Base-by-base conservation (phyloP, 1,284 basidiomycete genomes). In the Ceratobasidium sp. region DNA sequence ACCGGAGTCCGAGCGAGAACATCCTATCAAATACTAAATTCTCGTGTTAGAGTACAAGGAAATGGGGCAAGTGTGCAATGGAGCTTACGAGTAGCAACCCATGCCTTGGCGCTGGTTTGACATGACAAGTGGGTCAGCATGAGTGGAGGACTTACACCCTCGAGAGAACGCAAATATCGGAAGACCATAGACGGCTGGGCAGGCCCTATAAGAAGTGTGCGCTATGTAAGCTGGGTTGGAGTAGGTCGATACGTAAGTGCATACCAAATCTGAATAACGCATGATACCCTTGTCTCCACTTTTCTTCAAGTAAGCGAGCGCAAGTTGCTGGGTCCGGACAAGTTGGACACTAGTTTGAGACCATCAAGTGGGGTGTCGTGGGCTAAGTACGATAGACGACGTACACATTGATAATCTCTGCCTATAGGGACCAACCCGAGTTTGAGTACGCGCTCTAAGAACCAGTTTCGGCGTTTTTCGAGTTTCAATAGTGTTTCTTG, bases 111-210 rank as follows among this genome's bases (percentile, higher is more conserved):
- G 61, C 92, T 93, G 20, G 90, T 91, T 83, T 97, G 95, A 85
- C 96, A 97, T n/a, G 90, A 89, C 40, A 95, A 92, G 82, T 96
- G 94, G 0, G 93, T 93, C 20, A 96, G 87, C 15, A 91, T 89
- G 49, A 96, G 87, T 1, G 95, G 93, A 5, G 94, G 94, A 81
- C 92, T 94, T 79, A 95, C 90, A 33, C 93, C 94, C 83, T 96
- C 94, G 15, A 96, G 87, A 82, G 91, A 92, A 61, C 95, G 91
- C 53, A 96, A 89, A 85, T 94, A 95, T 44, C 94, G 93, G 85
- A 94, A 97, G 26, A 97, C 94, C 91, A 97, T 94, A 23, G 93
- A 94, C 0, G 95, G 95, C 85, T 96, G 95, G 79, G 92, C 95
- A 13, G 93, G 93, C 33, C 92, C 93, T 90, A 82, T 82, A 81